phyloP scores from a whole-genome alignment of 352 stramenopile species.

The Bremia lactucae region DNA sequence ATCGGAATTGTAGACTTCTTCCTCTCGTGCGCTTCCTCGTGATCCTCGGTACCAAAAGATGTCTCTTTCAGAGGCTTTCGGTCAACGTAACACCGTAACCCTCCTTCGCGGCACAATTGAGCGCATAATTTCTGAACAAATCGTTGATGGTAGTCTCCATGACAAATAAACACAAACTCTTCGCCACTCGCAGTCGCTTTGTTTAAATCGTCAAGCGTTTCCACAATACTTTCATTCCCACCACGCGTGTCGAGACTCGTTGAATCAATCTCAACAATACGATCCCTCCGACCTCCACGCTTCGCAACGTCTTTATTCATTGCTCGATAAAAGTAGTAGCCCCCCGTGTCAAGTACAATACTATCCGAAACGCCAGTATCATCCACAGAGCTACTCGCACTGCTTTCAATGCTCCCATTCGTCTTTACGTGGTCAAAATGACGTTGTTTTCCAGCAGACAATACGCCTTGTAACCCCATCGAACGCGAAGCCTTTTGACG shows the following conservation, averaged over 20 bases:
- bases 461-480: slow-evolving; percentile 15
- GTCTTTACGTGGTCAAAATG: slow-evolving; percentile 26
- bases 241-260: slow-evolving; percentile 9
- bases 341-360: slow-evolving; percentile 49
- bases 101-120: slow-evolving; percentile 53
- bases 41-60: slow-evolving; percentile 17
- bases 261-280: slow-evolving; percentile 10
- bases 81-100: slow-evolving; percentile 62
- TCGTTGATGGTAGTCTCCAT: slow-evolving; percentile 57
- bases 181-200: slow-evolving; percentile 41
- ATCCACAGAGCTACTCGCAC: slow-evolving; percentile 25
- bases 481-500: slow-evolving; percentile 19
- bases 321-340: slow-evolving; percentile 62
- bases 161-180: slow-evolving; percentile 80
- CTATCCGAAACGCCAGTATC: slow-evolving; percentile 43
- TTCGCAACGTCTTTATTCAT: slow-evolving; percentile 13
- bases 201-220: slow-evolving; percentile 43
- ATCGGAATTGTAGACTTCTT: slow-evolving; percentile 4
- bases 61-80: slow-evolving; percentile 27
- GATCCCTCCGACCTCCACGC: slow-evolving; percentile 7
- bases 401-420: slow-evolving; percentile 30
- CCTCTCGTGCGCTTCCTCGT: slow-evolving; percentile 12
- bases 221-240: slow-evolving; percentile 45
- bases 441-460: slow-evolving; percentile 16
- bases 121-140: slow-evolving; percentile 66